phyloP scores from a whole-genome alignment of 176 grass and related monocot genomes.

The Thalia dealbata region DNA sequence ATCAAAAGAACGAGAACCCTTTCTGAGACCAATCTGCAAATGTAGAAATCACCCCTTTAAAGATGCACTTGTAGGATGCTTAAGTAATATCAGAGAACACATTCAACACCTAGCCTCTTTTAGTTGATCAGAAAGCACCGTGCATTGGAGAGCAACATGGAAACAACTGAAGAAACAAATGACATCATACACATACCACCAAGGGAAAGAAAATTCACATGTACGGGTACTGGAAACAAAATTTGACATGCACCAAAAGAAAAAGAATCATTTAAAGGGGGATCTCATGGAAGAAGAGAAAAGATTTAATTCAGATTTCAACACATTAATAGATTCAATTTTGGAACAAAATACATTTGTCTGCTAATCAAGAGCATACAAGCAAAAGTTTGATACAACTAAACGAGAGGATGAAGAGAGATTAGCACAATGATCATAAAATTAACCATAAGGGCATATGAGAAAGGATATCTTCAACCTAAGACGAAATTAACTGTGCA shows the following conservation, averaged over 20 bases:
- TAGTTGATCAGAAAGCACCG: not conserved
- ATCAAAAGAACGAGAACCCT: conserved; percentile 23
- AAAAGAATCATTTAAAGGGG: too few relatives aligned
- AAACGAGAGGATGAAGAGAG: not conserved
- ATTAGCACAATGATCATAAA: not conserved
- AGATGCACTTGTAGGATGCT: not conserved
- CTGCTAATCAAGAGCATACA: not conserved
- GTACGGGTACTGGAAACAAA: not conserved
- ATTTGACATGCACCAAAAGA: too few relatives aligned
- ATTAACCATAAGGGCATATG: not conserved
- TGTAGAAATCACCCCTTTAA: not conserved
- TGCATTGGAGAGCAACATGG: not conserved
- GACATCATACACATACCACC: not conserved
- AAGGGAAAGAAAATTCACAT: not conserved
- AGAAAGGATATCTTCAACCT: not conserved
- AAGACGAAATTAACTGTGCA: not conserved
- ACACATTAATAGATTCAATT: too few relatives aligned
- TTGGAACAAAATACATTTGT: too few relatives aligned
- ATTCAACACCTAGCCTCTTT: not conserved
- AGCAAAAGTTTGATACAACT: not conserved
- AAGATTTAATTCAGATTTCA: not conserved
- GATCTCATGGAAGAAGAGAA: not conserved
- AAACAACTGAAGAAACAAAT: not conserved
- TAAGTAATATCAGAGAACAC: not conserved
- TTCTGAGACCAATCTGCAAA: conserved; percentile 28